Base-by-base conservation (phyloP, 371 early-diverging fungal genomes). In the Circinella minor region DNA sequence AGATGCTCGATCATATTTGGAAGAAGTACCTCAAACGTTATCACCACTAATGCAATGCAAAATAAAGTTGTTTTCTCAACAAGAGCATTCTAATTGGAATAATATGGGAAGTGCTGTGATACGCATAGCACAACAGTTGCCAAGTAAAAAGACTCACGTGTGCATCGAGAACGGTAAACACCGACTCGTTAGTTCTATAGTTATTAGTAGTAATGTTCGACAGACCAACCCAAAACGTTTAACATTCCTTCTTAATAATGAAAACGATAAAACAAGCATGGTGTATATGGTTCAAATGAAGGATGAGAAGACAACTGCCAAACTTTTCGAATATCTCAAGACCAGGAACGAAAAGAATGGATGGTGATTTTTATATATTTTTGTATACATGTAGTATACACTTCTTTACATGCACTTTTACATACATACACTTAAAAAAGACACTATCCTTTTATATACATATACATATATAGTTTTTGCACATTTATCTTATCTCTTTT, bases 211-310 rank as follows among this genome's bases (percentile, higher is more conserved):
- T n/a, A 81, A 81, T 36, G 81, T 84, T 8, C 78, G 81, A 67
- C 73, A 67, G 48, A 70, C 78, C 34, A 71, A 65, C 7, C 61
- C 72, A 43, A 84, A 84, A 48, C 74, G 80, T 7, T 65, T 84
- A 27, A 71, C 79, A 1, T 78, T 84, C n/a, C 70, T 80, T 36
- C 71, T 84, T 36, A 47, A 48, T 11, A 76, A 81, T 61, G 80
- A 81, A 47, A 55, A 65, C 10, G 43, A 67, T 10, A 75, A 73
- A 46, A 76, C 79, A 13, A 80, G 80, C 51, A 72, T 80, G 60
- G 80, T 84, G 4, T 84, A 84, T 46, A 78, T 84, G 84, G 68
- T 84, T n/a, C 77, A 81, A 36, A 55, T 84, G 36, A 74, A 79
- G 55, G 81, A 84, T 63, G 84, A 84, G 34, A 71, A 77, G 36